These are phyloP conservation scores for Carex myosuroides DNA, from an alignment of 176 grass and related monocot species.

Conservation along the genomic window DNA sequence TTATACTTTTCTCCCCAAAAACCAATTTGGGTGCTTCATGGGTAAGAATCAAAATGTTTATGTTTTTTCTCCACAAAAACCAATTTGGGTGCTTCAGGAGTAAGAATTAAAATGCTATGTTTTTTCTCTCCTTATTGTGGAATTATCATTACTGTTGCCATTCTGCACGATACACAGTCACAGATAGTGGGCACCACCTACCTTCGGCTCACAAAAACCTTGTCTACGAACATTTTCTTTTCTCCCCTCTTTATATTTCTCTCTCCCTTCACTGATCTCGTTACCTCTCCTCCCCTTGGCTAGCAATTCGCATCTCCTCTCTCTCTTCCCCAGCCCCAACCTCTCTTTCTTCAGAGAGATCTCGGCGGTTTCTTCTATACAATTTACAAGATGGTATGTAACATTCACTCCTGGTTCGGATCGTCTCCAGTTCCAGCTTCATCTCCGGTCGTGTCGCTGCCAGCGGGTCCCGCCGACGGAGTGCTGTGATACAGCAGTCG, in stretches of 20 bases:
- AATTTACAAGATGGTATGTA: constrained; percentile 32
- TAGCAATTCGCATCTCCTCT: background rate
- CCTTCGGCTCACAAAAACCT: background rate
- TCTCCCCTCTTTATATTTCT: constrained; percentile 8
- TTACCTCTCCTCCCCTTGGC: background rate
- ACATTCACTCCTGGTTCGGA: background rate
- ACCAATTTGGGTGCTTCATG: background rate
- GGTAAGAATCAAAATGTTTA: background rate
- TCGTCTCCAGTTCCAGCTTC: constrained; percentile 5
- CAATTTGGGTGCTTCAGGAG: background rate
- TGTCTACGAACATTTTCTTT: background rate
- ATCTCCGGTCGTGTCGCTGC: background rate
- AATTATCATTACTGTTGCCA: background rate
- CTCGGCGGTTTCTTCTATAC: background rate
- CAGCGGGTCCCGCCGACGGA: constrained; percentile 6
- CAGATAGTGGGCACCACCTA: background rate
- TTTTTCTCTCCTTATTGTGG: background rate
- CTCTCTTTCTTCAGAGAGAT: constrained; percentile 4
- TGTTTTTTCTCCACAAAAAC: too few relatives aligned
- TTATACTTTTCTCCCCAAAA: background rate
- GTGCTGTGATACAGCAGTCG: background rate
- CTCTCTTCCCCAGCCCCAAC: background rate
- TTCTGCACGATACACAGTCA: background rate
- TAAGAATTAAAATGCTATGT: too few relatives aligned
- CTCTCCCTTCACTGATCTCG: background rate